Evolutionary conservation across 192 early-diverging fungal species (phyloP), one percentile per base, ranked within the genome.

Genomic region (Rhizophagus sp.): DNA sequence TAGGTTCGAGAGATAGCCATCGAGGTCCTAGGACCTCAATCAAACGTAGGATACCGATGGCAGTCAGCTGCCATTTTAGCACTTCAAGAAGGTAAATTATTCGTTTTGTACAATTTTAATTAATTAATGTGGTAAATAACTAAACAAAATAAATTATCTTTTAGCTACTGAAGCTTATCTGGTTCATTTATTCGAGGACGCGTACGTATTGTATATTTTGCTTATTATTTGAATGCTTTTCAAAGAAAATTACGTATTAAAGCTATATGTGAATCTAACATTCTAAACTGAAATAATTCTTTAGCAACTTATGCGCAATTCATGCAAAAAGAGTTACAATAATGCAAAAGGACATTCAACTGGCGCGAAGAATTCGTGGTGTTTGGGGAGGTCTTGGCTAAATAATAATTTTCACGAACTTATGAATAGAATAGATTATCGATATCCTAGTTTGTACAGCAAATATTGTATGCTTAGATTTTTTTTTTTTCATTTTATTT

Each of bases 311-410:
- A 33, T 96, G 95, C 73, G 96, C 96, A 0, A 93, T 97, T 73
- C 96, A 97, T 75, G 96, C 95, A n/a, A 96, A 96, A 82, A 87
- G 96, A 9, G 96, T 97, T 11, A 97, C 96, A 6, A 88, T 97
- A 47, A 96, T 96, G 96, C 92, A 94, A 71, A 90, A 92, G 63
- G 96, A 97, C 81, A 96, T 97, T 62, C 95, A 97, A 80, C 88
- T 97, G 39, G 96, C 96, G 9, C 84, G 95, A 64, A 89, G 96
- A 41, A 95, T 97, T 79, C 89, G 96, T 80, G 96, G 96, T n/a
- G 88, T 90, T 67, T 92, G 88, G 84, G 94, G 91, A 73, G 93
- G 93, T 5, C 84, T 93, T n/a, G 90, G 87, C 13, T 85, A 82
- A 41, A 8, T 41, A 17, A 36, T 9, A 47, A 70, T 41, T 6